phyloP scores from a whole-genome alignment of 2,329 filamentous ascomycete species.

The Cryphonectria carpinicola region DNA sequence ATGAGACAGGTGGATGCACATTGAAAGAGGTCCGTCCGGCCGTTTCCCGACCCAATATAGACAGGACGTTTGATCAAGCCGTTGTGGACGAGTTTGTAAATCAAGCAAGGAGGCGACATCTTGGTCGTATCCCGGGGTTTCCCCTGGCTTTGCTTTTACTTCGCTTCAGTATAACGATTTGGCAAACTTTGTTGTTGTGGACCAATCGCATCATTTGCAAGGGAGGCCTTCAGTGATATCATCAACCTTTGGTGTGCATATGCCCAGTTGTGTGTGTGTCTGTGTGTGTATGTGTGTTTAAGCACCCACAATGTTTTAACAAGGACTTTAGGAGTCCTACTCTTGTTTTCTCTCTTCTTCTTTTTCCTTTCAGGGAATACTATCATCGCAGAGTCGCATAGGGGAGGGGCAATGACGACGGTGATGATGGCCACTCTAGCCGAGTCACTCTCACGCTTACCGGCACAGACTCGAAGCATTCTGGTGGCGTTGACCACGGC shows the following conservation, averaged over 20 bases:
- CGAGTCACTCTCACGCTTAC: slow-evolving; percentile 33
- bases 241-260: neutral
- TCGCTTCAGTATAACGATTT: neutral
- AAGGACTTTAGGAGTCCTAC: neutral
- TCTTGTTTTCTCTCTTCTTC: neutral
- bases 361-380: neutral
- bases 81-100: neutral
- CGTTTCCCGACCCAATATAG: neutral
- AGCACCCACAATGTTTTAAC: neutral
- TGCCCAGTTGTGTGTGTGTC: neutral
- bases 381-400: neutral
- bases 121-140: neutral
- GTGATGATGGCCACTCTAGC: neutral
- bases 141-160: neutral
- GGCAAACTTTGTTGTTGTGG: neutral
- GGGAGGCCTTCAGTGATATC: neutral
- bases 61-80: neutral
- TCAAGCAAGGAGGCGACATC: neutral
- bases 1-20: neutral
- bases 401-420: neutral
- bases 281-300: neutral
- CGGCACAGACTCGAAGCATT: slow-evolving; percentile 32
- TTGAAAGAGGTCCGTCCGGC: neutral
- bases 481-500: slow-evolving; percentile 33
- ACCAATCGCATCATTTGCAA: neutral